phyloP scores from a whole-genome alignment of 139 green algal genomes.

The Haematococcus sp. region DNA sequence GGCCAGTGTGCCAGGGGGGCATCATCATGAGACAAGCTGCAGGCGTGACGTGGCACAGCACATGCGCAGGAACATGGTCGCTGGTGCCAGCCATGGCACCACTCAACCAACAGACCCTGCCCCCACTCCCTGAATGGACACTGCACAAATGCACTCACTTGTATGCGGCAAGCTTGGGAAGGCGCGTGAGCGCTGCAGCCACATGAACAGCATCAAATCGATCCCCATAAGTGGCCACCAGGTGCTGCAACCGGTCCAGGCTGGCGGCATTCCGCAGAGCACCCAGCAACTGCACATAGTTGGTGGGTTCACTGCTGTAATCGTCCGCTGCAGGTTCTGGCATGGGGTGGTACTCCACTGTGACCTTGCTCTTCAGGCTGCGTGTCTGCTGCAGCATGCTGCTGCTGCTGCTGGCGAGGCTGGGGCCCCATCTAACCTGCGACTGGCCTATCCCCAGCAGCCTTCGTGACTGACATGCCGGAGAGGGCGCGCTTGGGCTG shows the following conservation, averaged over 20 bases:
- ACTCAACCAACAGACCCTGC: too few species aligned
- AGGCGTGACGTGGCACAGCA: too few species aligned
- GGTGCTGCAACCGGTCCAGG: constrained; percentile 27
- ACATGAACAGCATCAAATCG: constrained; percentile 35
- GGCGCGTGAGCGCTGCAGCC: constrained; percentile 25
- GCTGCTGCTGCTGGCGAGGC: constrained; percentile 10
- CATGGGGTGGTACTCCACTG: constrained; percentile 11
- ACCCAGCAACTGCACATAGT: constrained; percentile 33
- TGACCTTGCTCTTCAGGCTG: constrained; percentile 11
- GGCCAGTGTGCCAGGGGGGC: too few species aligned
- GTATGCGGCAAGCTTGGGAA: constrained; percentile 22
- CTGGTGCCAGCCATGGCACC: too few species aligned
- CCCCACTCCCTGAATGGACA: not conserved
- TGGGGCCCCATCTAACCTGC: not conserved
- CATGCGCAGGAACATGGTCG: too few species aligned
- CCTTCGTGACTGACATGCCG: not conserved
- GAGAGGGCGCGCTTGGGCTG: too few species aligned
- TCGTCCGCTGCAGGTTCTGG: constrained; percentile 15
- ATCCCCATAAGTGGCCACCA: constrained; percentile 13
- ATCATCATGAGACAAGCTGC: too few species aligned
- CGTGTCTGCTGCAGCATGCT: constrained; percentile 6
- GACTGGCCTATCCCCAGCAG: not conserved
- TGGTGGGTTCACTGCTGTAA: constrained; percentile 22
- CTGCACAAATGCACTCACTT: constrained; percentile 17
- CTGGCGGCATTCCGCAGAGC: constrained; percentile 8